These are phyloP conservation scores for Trametes cubensis DNA, from an alignment of 768 basidiomycete genomes.

Conservation along the genomic window DNA sequence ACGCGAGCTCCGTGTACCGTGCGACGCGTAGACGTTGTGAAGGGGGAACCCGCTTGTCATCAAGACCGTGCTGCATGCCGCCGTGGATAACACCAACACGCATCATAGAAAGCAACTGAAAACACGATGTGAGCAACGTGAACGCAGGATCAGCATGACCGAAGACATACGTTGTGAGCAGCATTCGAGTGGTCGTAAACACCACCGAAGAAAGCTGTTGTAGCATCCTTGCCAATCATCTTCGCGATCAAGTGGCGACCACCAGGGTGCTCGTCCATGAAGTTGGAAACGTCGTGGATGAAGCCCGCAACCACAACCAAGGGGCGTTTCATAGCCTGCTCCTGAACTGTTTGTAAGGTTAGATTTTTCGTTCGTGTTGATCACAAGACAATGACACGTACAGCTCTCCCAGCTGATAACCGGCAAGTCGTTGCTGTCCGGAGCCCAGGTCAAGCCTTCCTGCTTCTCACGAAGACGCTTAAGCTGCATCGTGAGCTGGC, in stretches of 20 bases:
- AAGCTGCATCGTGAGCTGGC: conserved; percentile 91
- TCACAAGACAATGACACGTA: conserved; percentile 40
- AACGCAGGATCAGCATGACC: not conserved
- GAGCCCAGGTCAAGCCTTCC: conserved; percentile 80
- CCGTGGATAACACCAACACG: conserved; percentile 59
- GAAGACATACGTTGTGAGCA: conserved; percentile 70
- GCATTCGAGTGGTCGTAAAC: conserved; percentile 90
- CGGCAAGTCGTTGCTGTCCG: conserved; percentile 71
- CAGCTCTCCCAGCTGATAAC: conserved; percentile 88
- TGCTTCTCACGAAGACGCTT: conserved; percentile 82
- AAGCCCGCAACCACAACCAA: conserved; percentile 88
- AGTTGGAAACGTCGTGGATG: conserved; percentile 86
- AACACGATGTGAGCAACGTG: not conserved
- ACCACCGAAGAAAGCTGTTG: conserved; percentile 92
- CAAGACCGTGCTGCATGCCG: conserved; percentile 53
- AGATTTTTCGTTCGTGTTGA: not conserved
- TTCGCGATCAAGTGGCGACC: conserved; percentile 83
- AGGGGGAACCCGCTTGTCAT: conserved; percentile 52
- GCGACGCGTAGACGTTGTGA: conserved; percentile 50
- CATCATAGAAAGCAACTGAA: conserved; percentile 58
- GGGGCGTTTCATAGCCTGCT: conserved; percentile 77
- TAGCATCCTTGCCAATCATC: conserved; percentile 88
- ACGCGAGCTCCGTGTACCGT: conserved; percentile 39
- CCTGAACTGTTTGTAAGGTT: conserved; percentile 55
- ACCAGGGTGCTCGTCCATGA: conserved; percentile 91